These are phyloP conservation scores for Byssoonygena ceratinophila DNA, from an alignment of 2,329 filamentous ascomycete species.

Conservation along the genomic window DNA sequence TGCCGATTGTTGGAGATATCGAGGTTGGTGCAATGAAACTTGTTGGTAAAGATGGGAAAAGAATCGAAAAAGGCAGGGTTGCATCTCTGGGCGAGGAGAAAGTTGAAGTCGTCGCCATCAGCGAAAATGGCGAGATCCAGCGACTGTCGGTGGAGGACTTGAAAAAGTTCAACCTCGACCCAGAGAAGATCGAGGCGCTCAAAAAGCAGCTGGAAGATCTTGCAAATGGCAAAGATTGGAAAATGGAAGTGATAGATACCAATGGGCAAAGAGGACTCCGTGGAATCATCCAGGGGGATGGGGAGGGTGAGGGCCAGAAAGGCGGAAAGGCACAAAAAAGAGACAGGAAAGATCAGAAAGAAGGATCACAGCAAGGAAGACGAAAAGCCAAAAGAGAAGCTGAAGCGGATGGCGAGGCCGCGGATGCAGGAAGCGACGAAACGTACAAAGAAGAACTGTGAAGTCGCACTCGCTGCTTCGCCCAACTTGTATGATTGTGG, in stretches of 20 bases:
- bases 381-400: constrained; percentile 9
- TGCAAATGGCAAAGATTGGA: constrained; percentile 65
- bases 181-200: constrained; percentile 58
- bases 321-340: constrained; percentile 1
- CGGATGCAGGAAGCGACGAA: constrained; percentile 29
- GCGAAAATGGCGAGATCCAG: constrained; percentile 52
- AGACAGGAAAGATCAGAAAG: constrained; percentile 16
- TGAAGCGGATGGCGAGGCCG: constrained; percentile 10
- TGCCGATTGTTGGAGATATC: constrained; percentile 46
- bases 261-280: constrained; percentile 56
- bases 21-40: constrained; percentile 48
- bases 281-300: constrained; percentile 55
- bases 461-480: neutral
- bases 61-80: constrained; percentile 49
- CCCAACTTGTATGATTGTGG: neutral
- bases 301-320: constrained; percentile 24
- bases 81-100: constrained; percentile 41
- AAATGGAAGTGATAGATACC: constrained; percentile 65
- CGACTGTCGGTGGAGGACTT: constrained; percentile 57
- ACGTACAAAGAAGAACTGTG: constrained; percentile 23
- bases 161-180: constrained; percentile 55
- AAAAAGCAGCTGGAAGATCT: constrained; percentile 56
- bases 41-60: constrained; percentile 46
- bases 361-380: constrained; percentile 21
- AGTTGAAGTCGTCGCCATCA: constrained; percentile 42